A percentile compares a stretch with the other conserved stretches of the same genome.
Evolutionary conservation across 805 yeast species (phyloP).

Genomic region (Suhomyces xylopsoci): DNA sequence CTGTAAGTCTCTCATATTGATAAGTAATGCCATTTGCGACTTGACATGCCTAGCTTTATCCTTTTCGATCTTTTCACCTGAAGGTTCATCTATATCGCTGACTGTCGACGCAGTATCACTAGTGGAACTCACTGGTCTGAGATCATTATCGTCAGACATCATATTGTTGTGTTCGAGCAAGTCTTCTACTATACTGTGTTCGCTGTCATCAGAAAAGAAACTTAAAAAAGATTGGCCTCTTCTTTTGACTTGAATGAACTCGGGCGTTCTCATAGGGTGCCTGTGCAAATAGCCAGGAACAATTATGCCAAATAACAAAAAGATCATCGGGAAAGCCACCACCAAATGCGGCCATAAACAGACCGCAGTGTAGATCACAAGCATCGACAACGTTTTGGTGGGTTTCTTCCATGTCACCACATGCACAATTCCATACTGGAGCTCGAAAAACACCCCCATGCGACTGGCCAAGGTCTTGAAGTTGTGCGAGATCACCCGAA

Average conservation of each 20-base stretch:
- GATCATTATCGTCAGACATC: background rate
- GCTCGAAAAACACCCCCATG: constrained; percentile 53
- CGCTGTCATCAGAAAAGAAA: constrained; percentile 28
- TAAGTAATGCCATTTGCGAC: constrained; percentile 42
- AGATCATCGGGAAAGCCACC: constrained; percentile 59
- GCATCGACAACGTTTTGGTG: constrained; percentile 57
- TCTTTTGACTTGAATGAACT: constrained; percentile 41
- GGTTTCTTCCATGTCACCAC: constrained; percentile 75
- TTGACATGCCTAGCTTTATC: constrained; percentile 16
- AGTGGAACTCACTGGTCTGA: background rate
- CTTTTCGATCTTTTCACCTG: background rate
- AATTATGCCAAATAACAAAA: constrained; percentile 54
- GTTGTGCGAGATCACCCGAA: constrained; percentile 54
- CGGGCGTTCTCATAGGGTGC: constrained; percentile 57
- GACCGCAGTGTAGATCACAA: constrained; percentile 60
- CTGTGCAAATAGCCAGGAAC: constrained; percentile 67
- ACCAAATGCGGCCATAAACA: constrained; percentile 72
- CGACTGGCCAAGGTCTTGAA: constrained; percentile 54
- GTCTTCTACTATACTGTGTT: constrained; percentile 33
- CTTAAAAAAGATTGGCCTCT: constrained; percentile 56
- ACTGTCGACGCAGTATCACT: constrained; percentile 1
- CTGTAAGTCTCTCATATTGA: constrained; percentile 74
- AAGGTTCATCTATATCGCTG: background rate
- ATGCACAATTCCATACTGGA: constrained; percentile 60
- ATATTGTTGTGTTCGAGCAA: constrained; percentile 11